Evolutionary conservation across 2,329 filamentous ascomycete genomes (phyloP), one percentile per base, ranked within the genome.

Genomic region (Penicillium hordei): DNA sequence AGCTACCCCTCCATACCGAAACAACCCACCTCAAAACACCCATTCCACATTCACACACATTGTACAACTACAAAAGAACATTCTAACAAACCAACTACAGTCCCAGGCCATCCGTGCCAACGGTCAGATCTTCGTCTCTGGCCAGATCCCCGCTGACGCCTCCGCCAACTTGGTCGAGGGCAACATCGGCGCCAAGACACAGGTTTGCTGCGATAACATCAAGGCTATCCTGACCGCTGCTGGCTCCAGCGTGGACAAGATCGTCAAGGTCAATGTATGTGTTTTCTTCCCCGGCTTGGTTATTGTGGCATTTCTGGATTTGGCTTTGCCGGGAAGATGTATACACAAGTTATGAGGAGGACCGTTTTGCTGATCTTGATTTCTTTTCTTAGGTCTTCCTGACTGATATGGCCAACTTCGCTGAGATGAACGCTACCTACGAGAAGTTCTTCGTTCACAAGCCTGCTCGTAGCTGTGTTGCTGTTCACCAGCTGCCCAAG

Each of bases 351-450:
- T 25, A 31, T 31, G 38, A 23, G n/a, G 19, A 27, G 31, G 31
- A 33, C 31, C 25, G 7, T 5, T 36, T 33, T 50, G 38, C 56
- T 36, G 40, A 52, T 44, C 4, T 48, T n/a, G 13, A 23, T 34
- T 34, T n/a, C 13, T 29, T 10, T 15, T 27, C 31, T 40, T 31
- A 79, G 76, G 89, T 96, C 72, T 97, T 97, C 83, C 80, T 97
- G 61, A 88, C 89, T 50, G 89, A 95, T 77, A 97, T 97, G 93
- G 85, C 83, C 62, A 83, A 94, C 78, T 97, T 97, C 72, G 87
- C 84, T 49, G 85, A 87, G 72, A 90, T 91, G 86, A 92, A 91
- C 75, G 82, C 82, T 66, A 82, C 88, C 48, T 91, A 90, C 70
- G 83, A 83, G 70, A 84, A 87, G 74, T 89, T 86, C 79, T 91